phyloP scores from a whole-genome alignment of 139 green algal species.

The Chloropicon primus region DNA sequence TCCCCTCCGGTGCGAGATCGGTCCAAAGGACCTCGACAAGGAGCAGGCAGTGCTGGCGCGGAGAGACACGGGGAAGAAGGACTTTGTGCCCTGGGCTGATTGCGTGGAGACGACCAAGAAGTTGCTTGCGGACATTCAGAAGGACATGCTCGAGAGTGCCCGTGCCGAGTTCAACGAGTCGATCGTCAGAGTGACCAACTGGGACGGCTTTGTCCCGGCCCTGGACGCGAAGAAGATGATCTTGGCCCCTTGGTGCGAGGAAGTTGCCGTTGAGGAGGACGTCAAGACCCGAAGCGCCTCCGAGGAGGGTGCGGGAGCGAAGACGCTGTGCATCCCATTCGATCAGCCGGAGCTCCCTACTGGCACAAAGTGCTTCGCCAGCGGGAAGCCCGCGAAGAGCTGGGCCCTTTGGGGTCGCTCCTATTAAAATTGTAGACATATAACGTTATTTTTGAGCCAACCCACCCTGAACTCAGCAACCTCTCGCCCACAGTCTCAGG shows the following conservation, averaged over 20 bases:
- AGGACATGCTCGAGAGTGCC: slow-evolving; percentile 61
- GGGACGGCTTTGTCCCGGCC: slow-evolving; percentile 87
- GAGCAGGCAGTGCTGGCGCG: slow-evolving; percentile 53
- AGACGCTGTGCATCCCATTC: slow-evolving; percentile 94
- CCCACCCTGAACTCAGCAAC: too few species aligned
- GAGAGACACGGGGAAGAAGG: slow-evolving; percentile 62
- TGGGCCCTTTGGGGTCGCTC: slow-evolving; percentile 87
- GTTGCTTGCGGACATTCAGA: slow-evolving; percentile 73
- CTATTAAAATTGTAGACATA: slow-evolving; percentile 68
- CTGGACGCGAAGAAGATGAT: slow-evolving; percentile 81
- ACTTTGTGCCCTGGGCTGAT: slow-evolving; percentile 49
- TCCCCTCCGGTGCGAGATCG: slow-evolving; percentile 84
- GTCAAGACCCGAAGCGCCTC: slow-evolving; percentile 71
- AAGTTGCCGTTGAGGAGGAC: slow-evolving; percentile 69
- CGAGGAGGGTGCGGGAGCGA: slow-evolving; percentile 69
- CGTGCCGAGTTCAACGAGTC: slow-evolving; percentile 34
- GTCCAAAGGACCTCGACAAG: slow-evolving; percentile 83
- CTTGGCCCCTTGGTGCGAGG: slow-evolving; percentile 82
- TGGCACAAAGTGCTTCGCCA: slow-evolving; percentile 82
- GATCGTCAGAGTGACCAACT: slow-evolving; percentile 54
- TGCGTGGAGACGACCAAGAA: slow-evolving; percentile 34
- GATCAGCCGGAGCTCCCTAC: slow-evolving; percentile 72
- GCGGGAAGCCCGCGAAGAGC: slow-evolving; percentile 86
- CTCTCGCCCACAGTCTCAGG: too few species aligned
- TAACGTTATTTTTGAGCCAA: too few species aligned